Base-by-base conservation (phyloP, 441 rosid species). In the Adansonia rubrostipa region DNA sequence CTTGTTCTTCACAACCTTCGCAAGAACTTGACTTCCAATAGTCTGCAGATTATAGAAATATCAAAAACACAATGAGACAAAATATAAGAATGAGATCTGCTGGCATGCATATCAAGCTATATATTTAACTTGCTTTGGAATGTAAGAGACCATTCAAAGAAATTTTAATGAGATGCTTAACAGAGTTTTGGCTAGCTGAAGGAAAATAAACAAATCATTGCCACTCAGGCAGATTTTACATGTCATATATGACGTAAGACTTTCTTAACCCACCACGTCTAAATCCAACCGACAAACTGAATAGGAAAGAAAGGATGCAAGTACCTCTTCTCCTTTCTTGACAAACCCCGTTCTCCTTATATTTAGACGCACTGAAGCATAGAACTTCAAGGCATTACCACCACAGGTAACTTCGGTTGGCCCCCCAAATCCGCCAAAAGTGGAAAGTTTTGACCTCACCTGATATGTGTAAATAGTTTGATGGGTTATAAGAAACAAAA, bases 331-430 rank as follows among this genome's bases (percentile, higher is more conserved):
- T 10, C 93, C 95, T 81, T 90, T 93, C 90, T 94, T 96, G 82
- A 96, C 40, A 33, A 88, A 65, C 73, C 94, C 98, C 1, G 79
- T 85, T 86, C 93, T 91, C 84, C 76, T 87, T 61, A 96, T 88
- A 84, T 88, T 90, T 65, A 94, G 83, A 74, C 98, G 97, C 85
- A 94, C 89, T 20, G 98, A 96, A 85, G 99, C 98, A 87, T 96
- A 33, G 79, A 96, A 94, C 88, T 96, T 96, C 84, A 96, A 80
- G 76, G 99, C 99, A 88, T 96, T 96, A 71, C 99, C 97, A 53
- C 99, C 98, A 69, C 98, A 96, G 0, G 99, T 96, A 79, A 96
- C 99, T 86, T 96, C 98, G 60, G 88, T 79, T 36, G 98, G 95
- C 60, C 96, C 97, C 63, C 97, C 96, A 84, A 92, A 96, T 76